Evolutionary conservation across 441 rosid species (phyloP).

Genomic region (Bocquillonia castaneifolia): DNA sequence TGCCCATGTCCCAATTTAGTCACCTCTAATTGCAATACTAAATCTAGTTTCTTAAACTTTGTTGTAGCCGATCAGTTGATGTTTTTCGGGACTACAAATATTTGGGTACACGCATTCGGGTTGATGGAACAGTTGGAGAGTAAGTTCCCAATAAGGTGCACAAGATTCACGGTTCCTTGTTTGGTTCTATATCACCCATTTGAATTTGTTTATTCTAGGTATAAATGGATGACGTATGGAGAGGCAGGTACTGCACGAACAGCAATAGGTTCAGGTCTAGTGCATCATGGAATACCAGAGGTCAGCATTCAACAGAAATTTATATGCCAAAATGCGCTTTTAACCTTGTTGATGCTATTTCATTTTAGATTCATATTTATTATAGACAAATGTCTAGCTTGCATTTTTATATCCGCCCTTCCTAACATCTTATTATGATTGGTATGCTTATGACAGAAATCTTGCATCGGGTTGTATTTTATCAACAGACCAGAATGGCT

Average conservation of each 20-base stretch:
- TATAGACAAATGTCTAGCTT: not conserved
- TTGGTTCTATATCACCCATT: conserved; percentile 17
- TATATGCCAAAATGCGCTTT: not conserved
- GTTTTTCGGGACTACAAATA: conserved; percentile 78
- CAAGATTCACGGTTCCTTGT: conserved; percentile 12
- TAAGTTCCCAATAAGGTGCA: conserved; percentile 35
- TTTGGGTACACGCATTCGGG: conserved; percentile 76
- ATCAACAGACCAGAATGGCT: conserved; percentile 96
- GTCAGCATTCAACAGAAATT: conserved; percentile 27
- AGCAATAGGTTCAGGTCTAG: conserved; percentile 78
- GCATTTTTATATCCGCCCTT: conserved; percentile 6
- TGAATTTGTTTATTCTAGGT: conserved; percentile 34
- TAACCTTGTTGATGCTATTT: conserved; percentile 14
- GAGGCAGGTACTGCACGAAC: conserved; percentile 89
- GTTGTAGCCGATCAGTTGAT: conserved; percentile 66
- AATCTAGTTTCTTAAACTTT: conserved; percentile 19
- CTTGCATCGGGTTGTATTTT: conserved; percentile 81
- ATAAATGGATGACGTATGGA: conserved; percentile 98
- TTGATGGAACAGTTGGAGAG: conserved; percentile 98
- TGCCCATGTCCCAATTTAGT: not conserved
- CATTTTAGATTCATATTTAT: not conserved
- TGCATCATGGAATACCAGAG: conserved; percentile 66
- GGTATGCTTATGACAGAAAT: conserved; percentile 50
- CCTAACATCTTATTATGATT: conserved; percentile 20
- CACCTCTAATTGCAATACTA: conserved; percentile 2